Evolutionary conservation across 148 eudicot genomes (phyloP).

Genomic region (Spergularia bocconei): DNA sequence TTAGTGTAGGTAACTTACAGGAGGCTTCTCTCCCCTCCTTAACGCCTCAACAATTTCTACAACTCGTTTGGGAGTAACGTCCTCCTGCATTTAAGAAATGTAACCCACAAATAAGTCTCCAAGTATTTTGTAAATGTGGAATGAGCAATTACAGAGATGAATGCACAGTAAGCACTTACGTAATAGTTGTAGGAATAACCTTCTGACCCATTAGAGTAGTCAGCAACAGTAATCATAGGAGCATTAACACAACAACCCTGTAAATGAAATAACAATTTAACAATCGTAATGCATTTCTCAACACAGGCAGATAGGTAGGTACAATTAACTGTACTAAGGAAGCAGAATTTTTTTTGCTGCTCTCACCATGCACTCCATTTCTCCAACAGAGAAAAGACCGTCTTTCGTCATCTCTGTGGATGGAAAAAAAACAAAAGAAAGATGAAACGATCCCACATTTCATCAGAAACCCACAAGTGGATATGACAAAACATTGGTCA

Average conservation of each 20-base stretch:
- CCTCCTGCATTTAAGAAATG: constrained; percentile 57
- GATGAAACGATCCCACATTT: neutral
- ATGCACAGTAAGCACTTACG: constrained; percentile 39
- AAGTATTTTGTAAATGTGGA: neutral
- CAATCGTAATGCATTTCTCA: constrained; percentile 1
- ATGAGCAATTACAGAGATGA: neutral
- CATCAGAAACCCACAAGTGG: neutral
- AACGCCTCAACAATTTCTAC: constrained; percentile 85
- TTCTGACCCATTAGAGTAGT: constrained; percentile 92
- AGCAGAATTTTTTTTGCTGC: neutral
- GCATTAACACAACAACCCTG: constrained; percentile 99
- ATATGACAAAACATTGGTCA: neutral
- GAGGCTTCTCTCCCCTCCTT: constrained; percentile 85
- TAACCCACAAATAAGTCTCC: constrained; percentile 1
- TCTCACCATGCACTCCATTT: constrained; percentile 99
- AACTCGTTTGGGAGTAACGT: constrained; percentile 72
- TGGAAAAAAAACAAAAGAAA: constrained; percentile 7
- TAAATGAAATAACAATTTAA: constrained; percentile 15
- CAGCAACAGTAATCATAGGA: constrained; percentile 97
- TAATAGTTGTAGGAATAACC: constrained; percentile 86
- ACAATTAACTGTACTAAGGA: constrained; percentile 9
- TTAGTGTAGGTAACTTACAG: constrained; percentile 48
- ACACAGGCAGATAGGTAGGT: neutral
- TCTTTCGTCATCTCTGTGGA: constrained; percentile 90
- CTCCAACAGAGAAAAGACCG: constrained; percentile 97